phyloP scores from a whole-genome alignment of 2,329 filamentous ascomycete genomes.

The Mycosphaerelloides madeirae region DNA sequence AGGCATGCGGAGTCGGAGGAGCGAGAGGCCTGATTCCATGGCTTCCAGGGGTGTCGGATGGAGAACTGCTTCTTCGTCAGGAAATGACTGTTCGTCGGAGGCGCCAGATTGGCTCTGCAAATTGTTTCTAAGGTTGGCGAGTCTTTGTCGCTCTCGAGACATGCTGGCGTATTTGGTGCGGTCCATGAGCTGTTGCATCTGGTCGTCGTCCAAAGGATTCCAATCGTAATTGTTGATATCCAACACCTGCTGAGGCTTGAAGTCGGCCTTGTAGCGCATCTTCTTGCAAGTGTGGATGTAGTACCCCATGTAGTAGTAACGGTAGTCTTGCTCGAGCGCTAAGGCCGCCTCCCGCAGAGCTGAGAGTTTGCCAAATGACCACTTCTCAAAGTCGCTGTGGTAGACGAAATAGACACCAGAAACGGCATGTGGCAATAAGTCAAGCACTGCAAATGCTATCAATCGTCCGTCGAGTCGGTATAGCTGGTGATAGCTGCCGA shows the following conservation, averaged over 20 bases:
- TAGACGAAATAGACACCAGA: slow-evolving; percentile 83
- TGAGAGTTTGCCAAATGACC: slow-evolving; percentile 69
- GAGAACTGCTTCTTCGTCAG: slow-evolving; percentile 4
- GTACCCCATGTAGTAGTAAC: slow-evolving; percentile 69
- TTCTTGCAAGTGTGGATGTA: slow-evolving; percentile 78
- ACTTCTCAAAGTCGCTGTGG: slow-evolving; percentile 65
- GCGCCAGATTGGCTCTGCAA: background rate
- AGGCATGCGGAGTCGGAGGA: slow-evolving; percentile 63
- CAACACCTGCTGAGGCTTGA: slow-evolving; percentile 67
- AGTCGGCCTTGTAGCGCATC: slow-evolving; percentile 82
- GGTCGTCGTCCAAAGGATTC: slow-evolving; percentile 29
- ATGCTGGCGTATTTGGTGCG: slow-evolving; percentile 52
- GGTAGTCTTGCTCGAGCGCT: slow-evolving; percentile 63
- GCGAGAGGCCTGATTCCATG: slow-evolving; percentile 39
- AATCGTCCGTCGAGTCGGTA: slow-evolving; percentile 65
- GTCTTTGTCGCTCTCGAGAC: slow-evolving; percentile 31
- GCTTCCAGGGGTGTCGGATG: slow-evolving; percentile 21
- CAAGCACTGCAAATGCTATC: slow-evolving; percentile 71
- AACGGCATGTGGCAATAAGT: slow-evolving; percentile 70
- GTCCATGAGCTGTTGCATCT: slow-evolving; percentile 42
- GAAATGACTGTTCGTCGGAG: background rate
- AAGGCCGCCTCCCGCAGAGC: slow-evolving; percentile 69
- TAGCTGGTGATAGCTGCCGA: slow-evolving; percentile 78
- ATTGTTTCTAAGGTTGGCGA: slow-evolving; percentile 9
- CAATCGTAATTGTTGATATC: slow-evolving; percentile 51